Percentiles rank a stretch among this genome's conserved stretches.
Conservation (phyloP, 1,139 yeast genomes). For the Suhomyces yuchorum region DNA sequence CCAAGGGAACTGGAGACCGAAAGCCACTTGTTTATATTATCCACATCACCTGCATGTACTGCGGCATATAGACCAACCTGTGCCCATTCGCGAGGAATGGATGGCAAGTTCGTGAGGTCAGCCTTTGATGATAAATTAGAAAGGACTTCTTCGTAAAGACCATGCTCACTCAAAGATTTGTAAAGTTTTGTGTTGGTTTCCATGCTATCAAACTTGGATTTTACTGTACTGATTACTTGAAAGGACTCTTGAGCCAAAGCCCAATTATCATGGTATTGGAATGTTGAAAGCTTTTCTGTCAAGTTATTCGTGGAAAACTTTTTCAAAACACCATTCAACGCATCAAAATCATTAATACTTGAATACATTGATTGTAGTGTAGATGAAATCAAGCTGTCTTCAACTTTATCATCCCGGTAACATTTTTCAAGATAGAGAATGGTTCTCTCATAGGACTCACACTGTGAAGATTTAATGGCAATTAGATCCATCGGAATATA, state of each 20-base stretch:
- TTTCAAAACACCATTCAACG: constrained; percentile 83
- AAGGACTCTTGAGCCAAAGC: constrained; percentile 85
- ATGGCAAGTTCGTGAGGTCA: constrained; percentile 25
- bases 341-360: constrained; percentile 84
- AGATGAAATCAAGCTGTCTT: constrained; percentile 44
- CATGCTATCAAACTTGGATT: constrained; percentile 31
- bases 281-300: constrained; percentile 71
- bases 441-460: constrained; percentile 86
- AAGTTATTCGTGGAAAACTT: constrained; percentile 70
- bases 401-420: constrained; percentile 44
- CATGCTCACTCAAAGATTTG: constrained; percentile 45
- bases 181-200: constrained; percentile 40
- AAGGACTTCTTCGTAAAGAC: constrained; percentile 44
- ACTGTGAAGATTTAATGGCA: constrained; percentile 79
- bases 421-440: constrained; percentile 85
- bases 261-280: constrained; percentile 89
- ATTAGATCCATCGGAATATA: constrained; percentile 67
- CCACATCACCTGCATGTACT: constrained; percentile 60
- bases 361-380: constrained; percentile 81
- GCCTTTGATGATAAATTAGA: constrained; percentile 34
- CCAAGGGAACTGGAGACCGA: constrained; percentile 38
- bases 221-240: constrained; percentile 55
- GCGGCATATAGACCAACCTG: constrained; percentile 76
- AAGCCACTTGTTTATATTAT: constrained; percentile 59
- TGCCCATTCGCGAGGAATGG: constrained; percentile 55